Percentiles rank a stretch among this genome's conserved stretches.
These are phyloP conservation scores for Curvularia lunata DNA, from an alignment of 2,329 filamentous ascomycete genomes.

Conservation along the genomic window DNA sequence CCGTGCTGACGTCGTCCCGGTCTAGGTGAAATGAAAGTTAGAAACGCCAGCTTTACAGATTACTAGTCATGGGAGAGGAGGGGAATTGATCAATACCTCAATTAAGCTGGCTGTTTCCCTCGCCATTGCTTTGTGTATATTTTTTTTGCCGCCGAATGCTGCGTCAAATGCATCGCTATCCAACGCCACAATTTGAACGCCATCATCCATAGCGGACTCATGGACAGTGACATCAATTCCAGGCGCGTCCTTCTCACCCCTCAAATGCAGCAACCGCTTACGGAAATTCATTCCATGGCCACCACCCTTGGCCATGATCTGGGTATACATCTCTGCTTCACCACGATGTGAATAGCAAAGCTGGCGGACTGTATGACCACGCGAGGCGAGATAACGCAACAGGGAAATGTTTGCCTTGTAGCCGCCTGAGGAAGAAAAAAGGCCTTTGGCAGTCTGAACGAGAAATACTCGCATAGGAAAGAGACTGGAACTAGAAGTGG, in stretches of 20 bases:
- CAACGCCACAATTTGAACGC: not conserved
- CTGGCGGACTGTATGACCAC: constrained; percentile 9
- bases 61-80: too few species aligned
- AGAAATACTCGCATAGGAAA: too few species aligned
- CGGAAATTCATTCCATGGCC: not conserved
- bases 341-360: constrained; percentile 9
- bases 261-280: not conserved
- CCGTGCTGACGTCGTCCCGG: not conserved
- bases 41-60: not conserved
- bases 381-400: constrained; percentile 12
- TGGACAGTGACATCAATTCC: not conserved
- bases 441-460: not conserved
- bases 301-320: not conserved
- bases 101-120: not conserved
- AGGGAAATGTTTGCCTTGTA: constrained; percentile 12
- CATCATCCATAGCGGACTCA: not conserved
- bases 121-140: not conserved
- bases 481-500: too few species aligned
- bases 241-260: not conserved
- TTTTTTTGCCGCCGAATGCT: not conserved
- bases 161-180: not conserved
- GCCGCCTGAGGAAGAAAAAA: constrained; percentile 12
- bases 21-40: not conserved
- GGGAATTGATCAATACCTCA: too few species aligned
- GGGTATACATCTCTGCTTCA: not conserved